Percentiles rank a stretch among this genome's conserved stretches.
phyloP scores from a whole-genome alignment of 805 yeast species.

The Hanseniaspora thailandica region DNA sequence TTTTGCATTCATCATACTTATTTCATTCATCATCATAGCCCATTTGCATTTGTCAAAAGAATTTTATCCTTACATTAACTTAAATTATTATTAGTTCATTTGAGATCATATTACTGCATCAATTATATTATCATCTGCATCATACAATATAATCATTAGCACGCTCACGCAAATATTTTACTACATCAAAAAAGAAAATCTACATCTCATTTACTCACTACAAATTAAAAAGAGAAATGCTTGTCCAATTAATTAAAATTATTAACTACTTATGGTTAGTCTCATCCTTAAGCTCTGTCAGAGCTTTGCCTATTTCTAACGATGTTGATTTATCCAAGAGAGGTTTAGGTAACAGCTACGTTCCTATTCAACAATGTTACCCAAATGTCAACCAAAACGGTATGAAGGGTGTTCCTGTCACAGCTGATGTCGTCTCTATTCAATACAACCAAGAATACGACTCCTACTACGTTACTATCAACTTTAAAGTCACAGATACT shows the following conservation, averaged over 20 bases:
- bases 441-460: not conserved
- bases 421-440: slow-evolving; percentile 6
- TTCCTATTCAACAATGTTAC: slow-evolving; percentile 4
- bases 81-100: not conserved
- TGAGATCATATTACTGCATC: not conserved
- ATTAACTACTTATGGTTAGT: not conserved
- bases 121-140: not conserved
- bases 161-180: not conserved
- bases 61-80: not conserved
- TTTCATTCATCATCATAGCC: not conserved
- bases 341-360: not conserved
- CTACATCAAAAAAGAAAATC: not conserved
- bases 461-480: slow-evolving; percentile 1
- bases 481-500: slow-evolving; percentile 5
- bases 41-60: not conserved
- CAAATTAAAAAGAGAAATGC: not conserved
- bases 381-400: slow-evolving; percentile 1
- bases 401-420: slow-evolving; percentile 14
- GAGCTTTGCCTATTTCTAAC: not conserved
- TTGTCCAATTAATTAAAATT: not conserved
- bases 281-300: not conserved
- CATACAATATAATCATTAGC: not conserved
- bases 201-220: not conserved
- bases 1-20: not conserved
- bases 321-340: not conserved